phyloP scores from a whole-genome alignment of 805 yeast species.

The Pichia thaimueangensis region DNA sequence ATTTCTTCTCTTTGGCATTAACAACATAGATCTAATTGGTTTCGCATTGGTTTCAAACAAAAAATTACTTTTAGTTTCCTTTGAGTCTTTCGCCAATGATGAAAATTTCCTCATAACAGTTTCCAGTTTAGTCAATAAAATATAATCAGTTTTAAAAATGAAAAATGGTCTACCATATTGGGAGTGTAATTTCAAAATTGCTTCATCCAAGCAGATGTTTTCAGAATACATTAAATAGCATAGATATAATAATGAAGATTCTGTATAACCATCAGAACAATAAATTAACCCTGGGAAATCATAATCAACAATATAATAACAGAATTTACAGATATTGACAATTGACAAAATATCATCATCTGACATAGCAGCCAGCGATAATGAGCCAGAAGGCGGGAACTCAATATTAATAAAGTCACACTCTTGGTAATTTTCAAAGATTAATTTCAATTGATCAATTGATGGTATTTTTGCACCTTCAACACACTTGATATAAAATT shows the following conservation, averaged over 20 bases:
- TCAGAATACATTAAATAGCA: conserved; percentile 68
- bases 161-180: conserved; percentile 74
- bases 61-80: conserved; percentile 2
- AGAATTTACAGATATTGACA: conserved; percentile 61
- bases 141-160: conserved; percentile 70
- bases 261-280: conserved; percentile 91
- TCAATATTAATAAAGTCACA: conserved; percentile 33
- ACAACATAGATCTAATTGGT: conserved; percentile 16
- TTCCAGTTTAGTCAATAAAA: conserved; percentile 59
- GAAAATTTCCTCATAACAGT: conserved; percentile 52
- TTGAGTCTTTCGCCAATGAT: conserved; percentile 34
- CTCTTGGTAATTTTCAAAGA: conserved; percentile 17
- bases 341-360: conserved; percentile 58
- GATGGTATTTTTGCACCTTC: conserved; percentile 54
- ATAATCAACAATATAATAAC: conserved; percentile 39
- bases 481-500: conserved; percentile 49
- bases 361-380: conserved; percentile 66
- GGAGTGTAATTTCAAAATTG: conserved; percentile 56
- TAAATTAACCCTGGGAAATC: conserved; percentile 49
- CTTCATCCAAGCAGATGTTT: conserved; percentile 54
- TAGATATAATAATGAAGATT: conserved; percentile 68
- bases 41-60: conserved; percentile 19
- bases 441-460: conserved; percentile 29
- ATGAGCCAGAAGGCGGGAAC: conserved; percentile 82
- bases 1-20: conserved; percentile 16